A percentile compares a stretch with the other conserved stretches of the same genome.
Evolutionary conservation across 106 monocot genomes (phyloP).

Genomic region (Vanilla planifolia): DNA sequence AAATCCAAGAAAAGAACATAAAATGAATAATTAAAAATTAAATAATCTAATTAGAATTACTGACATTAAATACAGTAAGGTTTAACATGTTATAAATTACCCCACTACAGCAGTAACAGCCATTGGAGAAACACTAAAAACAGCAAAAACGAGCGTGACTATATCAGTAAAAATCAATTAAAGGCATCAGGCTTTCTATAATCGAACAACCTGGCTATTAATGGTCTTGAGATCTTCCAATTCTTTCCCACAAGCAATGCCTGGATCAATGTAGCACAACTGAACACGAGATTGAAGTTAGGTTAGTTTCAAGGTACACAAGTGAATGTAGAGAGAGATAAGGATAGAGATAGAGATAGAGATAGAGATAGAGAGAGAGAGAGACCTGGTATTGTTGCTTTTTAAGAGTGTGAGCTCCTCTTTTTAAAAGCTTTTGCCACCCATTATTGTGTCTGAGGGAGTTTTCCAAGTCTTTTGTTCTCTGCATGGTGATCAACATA

Average conservation of each 20-base stretch:
- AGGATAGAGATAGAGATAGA: not conserved
- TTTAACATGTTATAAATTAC: too few relatives aligned
- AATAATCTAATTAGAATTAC: too few relatives aligned
- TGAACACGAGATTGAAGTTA: slow-evolving; percentile 15
- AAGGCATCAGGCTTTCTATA: slow-evolving; percentile 19
- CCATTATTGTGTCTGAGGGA: slow-evolving; percentile 55
- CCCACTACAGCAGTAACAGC: too few relatives aligned
- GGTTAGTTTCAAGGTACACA: slow-evolving; percentile 1
- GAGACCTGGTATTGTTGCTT: slow-evolving; percentile 93
- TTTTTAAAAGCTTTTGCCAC: slow-evolving; percentile 85
- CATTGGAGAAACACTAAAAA: too few relatives aligned
- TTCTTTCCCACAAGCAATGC: slow-evolving; percentile 40
- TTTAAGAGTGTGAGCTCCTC: slow-evolving; percentile 73
- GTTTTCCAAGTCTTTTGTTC: slow-evolving; percentile 62
- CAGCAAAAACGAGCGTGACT: too few relatives aligned
- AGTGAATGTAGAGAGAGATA: not conserved
- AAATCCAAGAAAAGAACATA: too few relatives aligned
- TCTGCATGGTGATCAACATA: too few relatives aligned
- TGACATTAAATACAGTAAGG: too few relatives aligned
- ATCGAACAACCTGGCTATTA: slow-evolving; percentile 42
- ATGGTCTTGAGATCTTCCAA: slow-evolving; percentile 61
- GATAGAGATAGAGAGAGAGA: not conserved
- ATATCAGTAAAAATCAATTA: too few relatives aligned
- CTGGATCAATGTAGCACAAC: slow-evolving; percentile 75
- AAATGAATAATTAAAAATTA: too few relatives aligned